Conservation (phyloP, 345 rosid species). For the Pistacia atlantica region DNA sequence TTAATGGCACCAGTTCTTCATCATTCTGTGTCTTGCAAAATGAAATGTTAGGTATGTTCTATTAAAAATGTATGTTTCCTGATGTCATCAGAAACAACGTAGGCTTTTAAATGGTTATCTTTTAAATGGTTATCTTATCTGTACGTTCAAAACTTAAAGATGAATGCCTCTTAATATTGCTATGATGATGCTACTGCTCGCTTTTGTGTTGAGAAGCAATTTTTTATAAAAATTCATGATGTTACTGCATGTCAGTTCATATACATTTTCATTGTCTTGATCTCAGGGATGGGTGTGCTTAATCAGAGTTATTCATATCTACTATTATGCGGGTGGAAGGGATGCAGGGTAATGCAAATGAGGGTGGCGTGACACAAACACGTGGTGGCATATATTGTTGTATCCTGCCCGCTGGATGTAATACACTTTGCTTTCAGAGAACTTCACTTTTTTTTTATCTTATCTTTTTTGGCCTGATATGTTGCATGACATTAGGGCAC, state of each 20-base stretch:
- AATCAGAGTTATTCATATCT: background rate
- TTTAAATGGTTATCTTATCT: background rate
- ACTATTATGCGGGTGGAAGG: conserved; percentile 78
- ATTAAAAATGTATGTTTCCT: too few relatives aligned
- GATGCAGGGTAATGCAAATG: conserved; percentile 90
- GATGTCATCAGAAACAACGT: too few relatives aligned
- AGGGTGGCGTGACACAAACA: conserved; percentile 91
- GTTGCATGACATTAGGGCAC: conserved; percentile 2
- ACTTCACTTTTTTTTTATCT: conserved; percentile 11
- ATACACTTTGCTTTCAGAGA: conserved; percentile 23
- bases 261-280: background rate
- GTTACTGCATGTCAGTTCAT: conserved; percentile 1
- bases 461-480: background rate
- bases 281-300: background rate
- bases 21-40: too few relatives aligned
- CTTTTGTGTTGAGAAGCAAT: background rate
- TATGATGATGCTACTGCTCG: background rate
- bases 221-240: conserved; percentile 3
- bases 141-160: background rate
- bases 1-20: background rate
- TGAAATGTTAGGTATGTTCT: too few relatives aligned
- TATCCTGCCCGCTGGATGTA: conserved; percentile 99
- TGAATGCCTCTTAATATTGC: background rate
- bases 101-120: background rate
- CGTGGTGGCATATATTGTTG: conserved; percentile 95